Conservation (phyloP, 352 stramenopile genomes). For the Thalassiosira sp. region DNA sequence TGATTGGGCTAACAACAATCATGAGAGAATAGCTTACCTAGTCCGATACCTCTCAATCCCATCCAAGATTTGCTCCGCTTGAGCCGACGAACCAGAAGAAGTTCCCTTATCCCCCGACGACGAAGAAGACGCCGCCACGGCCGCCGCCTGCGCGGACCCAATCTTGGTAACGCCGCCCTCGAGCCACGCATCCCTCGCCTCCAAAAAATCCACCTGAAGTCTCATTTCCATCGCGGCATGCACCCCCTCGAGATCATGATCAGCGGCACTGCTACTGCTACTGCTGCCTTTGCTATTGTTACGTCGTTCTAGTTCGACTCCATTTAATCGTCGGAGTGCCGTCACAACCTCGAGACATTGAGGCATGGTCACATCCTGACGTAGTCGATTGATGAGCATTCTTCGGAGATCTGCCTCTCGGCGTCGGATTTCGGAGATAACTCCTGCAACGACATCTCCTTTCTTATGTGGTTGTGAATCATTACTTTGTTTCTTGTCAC, state of each 20-base stretch:
- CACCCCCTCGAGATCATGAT: conserved; percentile 67
- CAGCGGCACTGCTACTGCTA: conserved; percentile 3
- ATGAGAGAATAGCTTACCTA: conserved; percentile 4
- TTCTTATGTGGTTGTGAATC: conserved; percentile 39
- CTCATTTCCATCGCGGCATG: conserved; percentile 78
- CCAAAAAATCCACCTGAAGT: conserved; percentile 84
- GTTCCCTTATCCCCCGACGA: conserved; percentile 10
- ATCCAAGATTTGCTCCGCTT: conserved; percentile 78
- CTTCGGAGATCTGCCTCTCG: conserved; percentile 75
- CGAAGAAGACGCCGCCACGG: conserved; percentile 20
- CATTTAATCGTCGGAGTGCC: conserved; percentile 83
- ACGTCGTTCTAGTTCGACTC: conserved; percentile 81
- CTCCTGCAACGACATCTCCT: conserved; percentile 61
- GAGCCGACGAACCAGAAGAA: conserved; percentile 38
- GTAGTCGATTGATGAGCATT: conserved; percentile 72
- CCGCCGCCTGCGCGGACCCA: conserved; percentile 38
- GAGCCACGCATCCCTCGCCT: conserved; percentile 82
- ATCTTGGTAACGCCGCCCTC: conserved; percentile 53
- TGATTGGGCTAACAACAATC: conserved; percentile 12
- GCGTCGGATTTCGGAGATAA: conserved; percentile 76
- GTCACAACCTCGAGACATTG: conserved; percentile 84
- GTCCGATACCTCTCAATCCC: conserved; percentile 66
- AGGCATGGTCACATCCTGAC: conserved; percentile 79
- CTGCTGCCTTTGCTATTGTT: conserved; percentile 32
- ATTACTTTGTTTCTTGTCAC: conserved; percentile 14